These are phyloP conservation scores for Zygosaccharomyces pseudobailii DNA, from an alignment of 1,139 yeast species.

Conservation along the genomic window DNA sequence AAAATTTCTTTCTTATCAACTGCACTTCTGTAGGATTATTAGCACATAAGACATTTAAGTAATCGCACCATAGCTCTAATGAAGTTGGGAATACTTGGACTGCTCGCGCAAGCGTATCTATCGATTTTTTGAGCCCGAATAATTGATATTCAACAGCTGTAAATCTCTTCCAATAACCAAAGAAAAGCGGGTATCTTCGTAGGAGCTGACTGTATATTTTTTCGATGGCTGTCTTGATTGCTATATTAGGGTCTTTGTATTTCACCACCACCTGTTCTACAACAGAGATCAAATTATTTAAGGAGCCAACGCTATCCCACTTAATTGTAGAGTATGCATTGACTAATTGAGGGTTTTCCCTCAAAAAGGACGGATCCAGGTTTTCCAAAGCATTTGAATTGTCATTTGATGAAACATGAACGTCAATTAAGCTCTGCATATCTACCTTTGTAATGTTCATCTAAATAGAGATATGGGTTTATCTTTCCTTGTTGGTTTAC, in stretches of 20 bases:
- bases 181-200: conserved; percentile 49
- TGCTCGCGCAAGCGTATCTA: conserved; percentile 43
- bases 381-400: conserved; percentile 6
- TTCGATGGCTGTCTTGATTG: conserved; percentile 31
- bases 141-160: conserved; percentile 51
- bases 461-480: background rate
- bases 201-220: conserved; percentile 41
- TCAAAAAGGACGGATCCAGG: conserved; percentile 32
- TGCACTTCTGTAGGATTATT: conserved; percentile 32
- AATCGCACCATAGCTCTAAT: conserved; percentile 64
- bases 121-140: conserved; percentile 49
- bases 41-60: conserved; percentile 47
- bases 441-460: background rate
- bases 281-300: conserved; percentile 25
- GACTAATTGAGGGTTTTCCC: conserved; percentile 34
- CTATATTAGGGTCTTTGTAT: conserved; percentile 34
- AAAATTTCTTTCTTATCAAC: conserved; percentile 39
- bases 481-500: background rate
- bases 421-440: background rate
- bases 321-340: conserved; percentile 19
- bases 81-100: conserved; percentile 51
- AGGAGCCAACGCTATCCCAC: conserved; percentile 27
- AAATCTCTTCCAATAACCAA: conserved; percentile 59
- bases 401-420: background rate
- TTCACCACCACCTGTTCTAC: conserved; percentile 34